These are phyloP conservation scores for Hyaloscypha variabilis DNA, from an alignment of 495 filamentous ascomycete genomes.

Conservation along the genomic window DNA sequence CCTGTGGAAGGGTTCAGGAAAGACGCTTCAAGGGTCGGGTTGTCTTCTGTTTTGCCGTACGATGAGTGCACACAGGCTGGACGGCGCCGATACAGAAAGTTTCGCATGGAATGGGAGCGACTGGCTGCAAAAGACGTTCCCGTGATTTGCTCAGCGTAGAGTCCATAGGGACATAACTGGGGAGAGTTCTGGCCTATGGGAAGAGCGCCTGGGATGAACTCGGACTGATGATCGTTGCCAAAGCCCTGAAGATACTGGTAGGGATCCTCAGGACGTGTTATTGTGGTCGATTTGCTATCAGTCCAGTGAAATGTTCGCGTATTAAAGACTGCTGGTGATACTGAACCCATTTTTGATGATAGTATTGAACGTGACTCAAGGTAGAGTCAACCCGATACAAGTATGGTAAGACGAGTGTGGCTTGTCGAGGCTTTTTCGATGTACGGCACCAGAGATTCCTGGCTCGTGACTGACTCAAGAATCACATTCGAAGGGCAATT, in stretches of 20 bases:
- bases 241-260: conserved; percentile 12
- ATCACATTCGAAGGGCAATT: too few relatives aligned
- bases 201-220: conserved; percentile 44
- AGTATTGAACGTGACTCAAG: too few relatives aligned
- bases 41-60: not conserved
- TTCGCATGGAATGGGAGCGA: conserved; percentile 37
- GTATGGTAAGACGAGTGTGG: too few relatives aligned
- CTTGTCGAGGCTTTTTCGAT: too few relatives aligned
- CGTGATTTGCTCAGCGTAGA: conserved; percentile 89
- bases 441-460: too few relatives aligned
- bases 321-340: too few relatives aligned
- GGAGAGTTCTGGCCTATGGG: conserved; percentile 75
- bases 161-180: conserved; percentile 76
- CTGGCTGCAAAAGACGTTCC: conserved; percentile 72
- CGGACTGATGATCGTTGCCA: conserved; percentile 31
- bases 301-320: not conserved
- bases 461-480: too few relatives aligned
- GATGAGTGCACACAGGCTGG: not conserved
- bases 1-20: not conserved
- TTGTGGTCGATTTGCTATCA: not conserved
- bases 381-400: too few relatives aligned
- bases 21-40: not conserved
- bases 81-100: not conserved
- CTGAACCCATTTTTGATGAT: too few relatives aligned
- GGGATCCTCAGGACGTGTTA: conserved; percentile 9